These are phyloP conservation scores for Nicotiana tomentosiformis DNA, from an alignment of 257 asterid species.

Conservation along the genomic window DNA sequence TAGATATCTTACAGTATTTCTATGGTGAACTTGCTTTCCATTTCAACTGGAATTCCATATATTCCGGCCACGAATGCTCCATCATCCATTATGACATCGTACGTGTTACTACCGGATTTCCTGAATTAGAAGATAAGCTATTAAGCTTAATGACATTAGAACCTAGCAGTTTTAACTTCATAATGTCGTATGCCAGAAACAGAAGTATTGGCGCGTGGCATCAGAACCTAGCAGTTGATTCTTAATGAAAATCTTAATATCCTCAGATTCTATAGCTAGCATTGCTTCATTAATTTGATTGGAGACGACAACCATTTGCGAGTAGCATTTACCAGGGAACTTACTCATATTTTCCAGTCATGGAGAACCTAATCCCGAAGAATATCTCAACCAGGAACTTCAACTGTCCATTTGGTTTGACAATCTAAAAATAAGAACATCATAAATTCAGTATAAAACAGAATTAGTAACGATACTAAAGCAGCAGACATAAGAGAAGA, in stretches of 20 bases:
- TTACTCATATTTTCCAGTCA: slow-evolving; percentile 79
- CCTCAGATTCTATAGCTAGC: no score
- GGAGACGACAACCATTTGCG: background rate
- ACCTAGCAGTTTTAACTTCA: background rate
- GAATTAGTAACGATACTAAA: background rate
- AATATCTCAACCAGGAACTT: slow-evolving; percentile 69
- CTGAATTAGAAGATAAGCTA: slow-evolving; percentile 20
- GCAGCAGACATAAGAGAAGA: background rate
- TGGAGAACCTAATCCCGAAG: slow-evolving; percentile 71
- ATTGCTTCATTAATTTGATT: background rate
- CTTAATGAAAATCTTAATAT: no score
- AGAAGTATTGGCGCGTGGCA: no score
- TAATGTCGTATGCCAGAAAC: no score
- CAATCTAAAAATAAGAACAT: slow-evolving; percentile 34
- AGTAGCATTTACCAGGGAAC: background rate
- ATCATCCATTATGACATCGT: slow-evolving; percentile 75
- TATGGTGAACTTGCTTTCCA: slow-evolving; percentile 58
- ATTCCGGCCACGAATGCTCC: slow-evolving; percentile 85
- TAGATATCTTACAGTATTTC: slow-evolving; percentile 55
- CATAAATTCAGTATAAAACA: background rate
- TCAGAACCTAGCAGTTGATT: no score
- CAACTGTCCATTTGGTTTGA: slow-evolving; percentile 56
- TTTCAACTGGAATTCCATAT: slow-evolving; percentile 76
- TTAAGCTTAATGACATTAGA: background rate
- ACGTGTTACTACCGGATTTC: slow-evolving; percentile 51